Percentiles rank a stretch among this genome's conserved stretches.
These are phyloP conservation scores for Excoecaria agallocha DNA, from an alignment of 345 rosid genomes.

Conservation along the genomic window DNA sequence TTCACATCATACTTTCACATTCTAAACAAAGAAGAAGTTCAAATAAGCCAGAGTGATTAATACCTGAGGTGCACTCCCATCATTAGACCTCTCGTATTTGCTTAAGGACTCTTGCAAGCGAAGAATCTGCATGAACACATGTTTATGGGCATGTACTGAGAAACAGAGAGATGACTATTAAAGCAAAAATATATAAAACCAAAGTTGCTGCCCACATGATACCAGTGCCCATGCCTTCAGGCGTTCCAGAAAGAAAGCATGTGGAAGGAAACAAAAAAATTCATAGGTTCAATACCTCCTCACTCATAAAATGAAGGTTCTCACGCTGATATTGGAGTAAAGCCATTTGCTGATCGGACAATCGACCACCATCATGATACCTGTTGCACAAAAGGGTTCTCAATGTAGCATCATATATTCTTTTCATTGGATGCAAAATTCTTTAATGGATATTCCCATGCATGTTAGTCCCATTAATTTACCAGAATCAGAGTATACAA, in stretches of 20 bases:
- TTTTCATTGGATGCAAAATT: not conserved
- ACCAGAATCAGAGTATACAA: not conserved
- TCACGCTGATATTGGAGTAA: slow-evolving; percentile 95
- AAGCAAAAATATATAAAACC: slow-evolving; percentile 10
- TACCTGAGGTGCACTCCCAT: slow-evolving; percentile 93
- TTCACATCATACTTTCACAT: not conserved
- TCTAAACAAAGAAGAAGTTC: not conserved
- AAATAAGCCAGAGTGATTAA: slow-evolving; percentile 8
- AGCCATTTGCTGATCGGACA: slow-evolving; percentile 97
- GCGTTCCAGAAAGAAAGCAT: not conserved
- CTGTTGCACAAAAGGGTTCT: slow-evolving; percentile 36
- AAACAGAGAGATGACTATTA: not conserved
- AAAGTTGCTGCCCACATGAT: not conserved
- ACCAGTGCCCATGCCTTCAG: slow-evolving; percentile 9
- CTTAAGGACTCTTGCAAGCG: slow-evolving; percentile 83
- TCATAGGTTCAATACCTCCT: slow-evolving; percentile 55
- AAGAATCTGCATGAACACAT: slow-evolving; percentile 55
- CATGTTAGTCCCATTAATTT: slow-evolving; percentile 3
- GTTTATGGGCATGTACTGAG: not conserved
- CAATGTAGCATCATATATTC: not conserved
- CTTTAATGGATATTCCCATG: not conserved
- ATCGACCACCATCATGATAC: slow-evolving; percentile 83
- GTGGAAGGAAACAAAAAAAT: not conserved
- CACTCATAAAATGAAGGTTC: slow-evolving; percentile 89
- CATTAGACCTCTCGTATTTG: slow-evolving; percentile 82